phyloP scores from a whole-genome alignment of 2,329 filamentous ascomycete genomes.

The Fusarium sp. region DNA sequence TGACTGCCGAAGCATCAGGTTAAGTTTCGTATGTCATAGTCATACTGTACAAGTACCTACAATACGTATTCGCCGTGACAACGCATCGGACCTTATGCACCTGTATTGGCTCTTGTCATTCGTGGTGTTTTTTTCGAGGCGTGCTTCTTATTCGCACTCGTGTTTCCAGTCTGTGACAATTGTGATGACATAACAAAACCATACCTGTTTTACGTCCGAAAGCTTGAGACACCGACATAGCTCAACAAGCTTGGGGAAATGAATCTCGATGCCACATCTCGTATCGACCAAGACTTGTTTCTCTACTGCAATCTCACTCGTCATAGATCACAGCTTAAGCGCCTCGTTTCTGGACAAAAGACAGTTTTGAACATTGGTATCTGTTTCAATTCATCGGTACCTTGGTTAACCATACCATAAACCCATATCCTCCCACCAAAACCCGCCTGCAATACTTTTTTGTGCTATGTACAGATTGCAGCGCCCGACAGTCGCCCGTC shows the following conservation, averaged over 20 bases:
- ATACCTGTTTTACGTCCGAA: constrained; percentile 7
- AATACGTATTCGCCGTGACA: neutral
- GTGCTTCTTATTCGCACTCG: constrained; percentile 26
- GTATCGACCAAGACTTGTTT: constrained; percentile 24
- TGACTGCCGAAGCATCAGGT: constrained; percentile 8
- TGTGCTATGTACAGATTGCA: constrained; percentile 45
- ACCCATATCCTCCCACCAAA: constrained; percentile 26
- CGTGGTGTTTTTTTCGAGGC: neutral
- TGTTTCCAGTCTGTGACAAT: constrained; percentile 10
- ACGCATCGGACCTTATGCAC: constrained; percentile 10
- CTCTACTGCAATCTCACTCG: constrained; percentile 15
- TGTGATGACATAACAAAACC: constrained; percentile 14
- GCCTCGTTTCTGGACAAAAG: neutral
- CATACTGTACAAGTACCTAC: no score
- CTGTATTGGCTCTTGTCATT: neutral
- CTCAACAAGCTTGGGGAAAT: constrained; percentile 6
- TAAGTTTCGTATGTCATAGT: constrained; percentile 8
- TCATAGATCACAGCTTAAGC: constrained; percentile 19
- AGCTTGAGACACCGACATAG: constrained; percentile 26
- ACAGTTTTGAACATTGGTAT: constrained; percentile 27
- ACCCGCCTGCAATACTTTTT: constrained; percentile 33
- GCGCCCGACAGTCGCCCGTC: constrained; percentile 34
- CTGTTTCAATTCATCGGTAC: constrained; percentile 37
- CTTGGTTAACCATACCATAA: constrained; percentile 21
- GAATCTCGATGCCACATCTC: constrained; percentile 27